A percentile compares a stretch with the other conserved stretches of the same genome.
Evolutionary conservation across 202 grass and related monocot genomes (phyloP).

Genomic region (Setaria italica): DNA sequence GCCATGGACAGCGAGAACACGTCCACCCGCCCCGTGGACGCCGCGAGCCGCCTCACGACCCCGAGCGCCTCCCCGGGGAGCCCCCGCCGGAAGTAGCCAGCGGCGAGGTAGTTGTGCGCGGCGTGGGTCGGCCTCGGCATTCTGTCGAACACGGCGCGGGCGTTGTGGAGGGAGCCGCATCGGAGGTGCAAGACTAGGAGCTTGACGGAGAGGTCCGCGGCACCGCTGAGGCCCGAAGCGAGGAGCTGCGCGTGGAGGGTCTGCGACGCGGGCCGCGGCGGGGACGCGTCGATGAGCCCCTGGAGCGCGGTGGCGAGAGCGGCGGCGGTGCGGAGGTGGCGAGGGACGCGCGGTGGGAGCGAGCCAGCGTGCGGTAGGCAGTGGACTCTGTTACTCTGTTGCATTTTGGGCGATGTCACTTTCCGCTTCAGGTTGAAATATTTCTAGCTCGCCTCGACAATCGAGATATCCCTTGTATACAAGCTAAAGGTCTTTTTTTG

Average conservation of each 20-base stretch:
- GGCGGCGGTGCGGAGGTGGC: conserved; percentile 45
- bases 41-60: conserved; percentile 58
- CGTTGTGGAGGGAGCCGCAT: conserved; percentile 71
- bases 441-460: neutral
- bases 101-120: conserved; percentile 72
- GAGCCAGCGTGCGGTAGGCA: neutral
- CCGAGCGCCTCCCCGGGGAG: conserved; percentile 54
- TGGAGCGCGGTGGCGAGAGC: conserved; percentile 59
- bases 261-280: conserved; percentile 48
- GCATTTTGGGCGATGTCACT: neutral
- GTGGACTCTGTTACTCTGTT: neutral
- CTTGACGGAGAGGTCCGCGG: conserved; percentile 65
- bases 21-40: conserved; percentile 54
- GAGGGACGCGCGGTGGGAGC: conserved; percentile 2
- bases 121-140: conserved; percentile 57
- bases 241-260: conserved; percentile 76
- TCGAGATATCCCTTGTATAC: too few species aligned
- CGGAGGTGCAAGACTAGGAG: conserved; percentile 68
- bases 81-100: conserved; percentile 71
- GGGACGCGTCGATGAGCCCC: conserved; percentile 56
- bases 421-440: neutral
- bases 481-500: too few species aligned
- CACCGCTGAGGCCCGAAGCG: conserved; percentile 43
- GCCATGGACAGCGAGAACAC: conserved; percentile 83
- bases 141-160: conserved; percentile 73